Conservation (phyloP, 805 yeast genomes). For the Ogataea nitratoaversa region DNA sequence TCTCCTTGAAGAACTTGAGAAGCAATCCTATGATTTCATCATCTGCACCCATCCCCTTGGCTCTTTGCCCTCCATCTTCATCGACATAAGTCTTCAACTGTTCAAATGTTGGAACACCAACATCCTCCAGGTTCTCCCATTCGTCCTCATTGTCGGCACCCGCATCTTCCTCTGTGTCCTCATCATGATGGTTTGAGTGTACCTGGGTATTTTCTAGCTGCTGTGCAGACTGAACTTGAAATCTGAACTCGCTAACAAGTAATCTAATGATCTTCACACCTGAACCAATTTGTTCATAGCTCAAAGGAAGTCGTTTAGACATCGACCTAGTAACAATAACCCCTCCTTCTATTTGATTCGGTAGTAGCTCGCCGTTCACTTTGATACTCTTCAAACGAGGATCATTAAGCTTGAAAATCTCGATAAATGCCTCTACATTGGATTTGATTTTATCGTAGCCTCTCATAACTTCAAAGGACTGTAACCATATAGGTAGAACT, state of each 20-base stretch:
- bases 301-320: conserved; percentile 61
- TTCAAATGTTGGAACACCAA: conserved; percentile 59
- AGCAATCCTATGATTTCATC: conserved; percentile 35
- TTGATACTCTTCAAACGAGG: conserved; percentile 42
- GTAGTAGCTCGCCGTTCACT: conserved; percentile 77
- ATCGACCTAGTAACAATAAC: conserved; percentile 83
- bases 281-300: conserved; percentile 63
- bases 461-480: conserved; percentile 71
- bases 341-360: conserved; percentile 46
- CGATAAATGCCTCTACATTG: conserved; percentile 66
- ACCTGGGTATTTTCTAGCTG: conserved; percentile 38
- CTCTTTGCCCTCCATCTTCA: conserved; percentile 29
- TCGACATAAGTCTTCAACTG: conserved; percentile 56
- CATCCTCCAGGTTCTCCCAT: conserved; percentile 76
- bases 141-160: conserved; percentile 48
- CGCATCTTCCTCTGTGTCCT: conserved; percentile 27
- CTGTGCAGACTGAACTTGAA: conserved; percentile 42
- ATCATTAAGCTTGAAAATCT: conserved; percentile 58
- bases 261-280: conserved; percentile 69
- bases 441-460: conserved; percentile 71
- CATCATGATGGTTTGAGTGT: neutral
- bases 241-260: conserved; percentile 62
- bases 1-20: conserved; percentile 51
- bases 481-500: conserved; percentile 78
- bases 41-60: conserved; percentile 31